phyloP scores from a whole-genome alignment of 176 grass and related monocot species.

The Chrysopogon serrulatus region DNA sequence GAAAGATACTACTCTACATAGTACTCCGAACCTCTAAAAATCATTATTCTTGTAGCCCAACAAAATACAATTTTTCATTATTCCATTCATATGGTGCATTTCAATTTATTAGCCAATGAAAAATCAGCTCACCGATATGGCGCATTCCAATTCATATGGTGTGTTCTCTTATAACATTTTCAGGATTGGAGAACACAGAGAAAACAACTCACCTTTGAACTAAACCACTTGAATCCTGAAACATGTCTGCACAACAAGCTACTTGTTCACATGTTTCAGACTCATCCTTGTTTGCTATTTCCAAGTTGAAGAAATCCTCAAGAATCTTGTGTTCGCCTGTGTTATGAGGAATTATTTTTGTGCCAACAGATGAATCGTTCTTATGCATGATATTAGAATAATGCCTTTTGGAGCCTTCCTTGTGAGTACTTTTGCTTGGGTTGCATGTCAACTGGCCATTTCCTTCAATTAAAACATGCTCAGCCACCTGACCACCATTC shows the following conservation, averaged over 20 bases:
- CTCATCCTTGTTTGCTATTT: conserved; percentile 36
- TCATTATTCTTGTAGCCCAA: background rate
- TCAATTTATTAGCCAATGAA: background rate
- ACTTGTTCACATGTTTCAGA: conserved; percentile 71
- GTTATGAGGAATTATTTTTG: conserved; percentile 13
- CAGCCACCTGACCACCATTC: conserved; percentile 21
- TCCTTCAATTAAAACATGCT: conserved; percentile 27
- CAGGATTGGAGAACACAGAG: background rate
- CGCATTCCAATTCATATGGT: no score
- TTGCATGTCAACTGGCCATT: conserved; percentile 23
- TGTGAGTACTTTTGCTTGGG: background rate
- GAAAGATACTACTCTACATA: background rate
- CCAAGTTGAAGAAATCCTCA: conserved; percentile 54
- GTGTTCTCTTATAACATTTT: conserved; percentile 10
- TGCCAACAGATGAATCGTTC: background rate
- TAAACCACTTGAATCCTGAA: conserved; percentile 51
- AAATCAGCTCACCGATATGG: conserved; percentile 9
- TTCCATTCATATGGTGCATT: background rate
- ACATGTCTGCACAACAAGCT: conserved; percentile 65
- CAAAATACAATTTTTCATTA: background rate
- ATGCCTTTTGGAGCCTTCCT: conserved; percentile 14
- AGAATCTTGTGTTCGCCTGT: conserved; percentile 21
- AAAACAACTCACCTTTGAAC: conserved; percentile 54
- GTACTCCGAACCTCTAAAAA: background rate
- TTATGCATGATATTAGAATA: conserved; percentile 25